Conservation (phyloP, 1,284 basidiomycete genomes). For the Hemileia vastatrix region DNA sequence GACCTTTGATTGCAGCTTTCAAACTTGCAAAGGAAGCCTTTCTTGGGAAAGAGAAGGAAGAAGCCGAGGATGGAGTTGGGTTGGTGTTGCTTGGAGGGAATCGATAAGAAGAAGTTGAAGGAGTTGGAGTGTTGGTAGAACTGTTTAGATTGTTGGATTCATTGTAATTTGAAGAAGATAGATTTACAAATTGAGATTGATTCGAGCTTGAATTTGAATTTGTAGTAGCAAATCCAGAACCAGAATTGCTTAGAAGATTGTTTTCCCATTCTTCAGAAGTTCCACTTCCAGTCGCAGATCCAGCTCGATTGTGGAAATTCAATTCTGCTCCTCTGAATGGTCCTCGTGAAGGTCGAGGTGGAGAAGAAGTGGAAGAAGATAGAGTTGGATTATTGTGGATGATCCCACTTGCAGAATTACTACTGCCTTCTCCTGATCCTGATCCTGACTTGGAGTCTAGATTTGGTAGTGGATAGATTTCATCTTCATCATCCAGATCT, state of each 20-base stretch:
- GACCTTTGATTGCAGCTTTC: slow-evolving; percentile 24
- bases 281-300: slow-evolving; percentile 25
- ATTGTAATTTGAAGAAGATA: too few species aligned
- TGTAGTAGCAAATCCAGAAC: not conserved
- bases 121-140: too few species aligned
- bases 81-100: slow-evolving; percentile 17
- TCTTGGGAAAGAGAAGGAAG: slow-evolving; percentile 24
- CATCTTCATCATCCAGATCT: slow-evolving; percentile 38
- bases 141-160: too few species aligned
- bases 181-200: not conserved
- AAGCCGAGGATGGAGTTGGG: not conserved
- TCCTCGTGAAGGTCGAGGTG: slow-evolving; percentile 26
- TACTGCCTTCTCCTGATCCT: slow-evolving; percentile 11
- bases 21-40: slow-evolving; percentile 25
- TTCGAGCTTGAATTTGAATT: not conserved
- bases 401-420: not conserved
- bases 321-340: slow-evolving; percentile 25
- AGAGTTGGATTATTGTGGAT: too few species aligned
- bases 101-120: slow-evolving; percentile 9
- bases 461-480: slow-evolving; percentile 26
- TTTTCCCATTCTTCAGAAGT: slow-evolving; percentile 29
- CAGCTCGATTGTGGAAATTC: slow-evolving; percentile 14
- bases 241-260: not conserved
- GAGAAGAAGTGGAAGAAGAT: slow-evolving; percentile 23
- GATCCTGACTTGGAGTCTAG: slow-evolving; percentile 22